Conservation (phyloP, 495 filamentous ascomycete species). For the Penicillium cosmopolitanum region DNA sequence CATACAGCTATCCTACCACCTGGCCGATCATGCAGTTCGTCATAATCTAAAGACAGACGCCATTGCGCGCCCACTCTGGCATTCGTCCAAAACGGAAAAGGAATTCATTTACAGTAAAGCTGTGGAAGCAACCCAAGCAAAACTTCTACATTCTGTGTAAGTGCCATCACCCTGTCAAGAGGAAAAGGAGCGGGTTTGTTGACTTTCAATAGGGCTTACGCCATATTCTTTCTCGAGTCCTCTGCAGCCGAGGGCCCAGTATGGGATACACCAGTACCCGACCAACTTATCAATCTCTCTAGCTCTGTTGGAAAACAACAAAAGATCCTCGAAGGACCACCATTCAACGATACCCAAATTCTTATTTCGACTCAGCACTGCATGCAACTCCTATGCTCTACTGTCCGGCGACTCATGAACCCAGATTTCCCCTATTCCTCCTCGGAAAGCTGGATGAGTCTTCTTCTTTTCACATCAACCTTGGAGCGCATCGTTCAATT, state of each 20-base stretch:
- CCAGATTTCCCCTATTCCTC: slow-evolving; percentile 31
- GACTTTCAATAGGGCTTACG: slow-evolving; percentile 26
- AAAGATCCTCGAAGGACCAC: slow-evolving; percentile 30
- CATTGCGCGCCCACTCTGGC: slow-evolving; percentile 23
- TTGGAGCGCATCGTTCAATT: slow-evolving; percentile 32
- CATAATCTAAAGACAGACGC: slow-evolving; percentile 33
- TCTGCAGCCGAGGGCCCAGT: slow-evolving; percentile 13
- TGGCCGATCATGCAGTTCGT: slow-evolving; percentile 30
- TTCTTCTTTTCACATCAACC: slow-evolving; percentile 35
- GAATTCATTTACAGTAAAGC: slow-evolving; percentile 33
- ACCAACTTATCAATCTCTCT: slow-evolving; percentile 5
- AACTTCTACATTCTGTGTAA: slow-evolving; percentile 32
- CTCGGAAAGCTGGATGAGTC: slow-evolving; percentile 32
- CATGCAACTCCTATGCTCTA: slow-evolving; percentile 32
- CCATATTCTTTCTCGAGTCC: slow-evolving; percentile 36
- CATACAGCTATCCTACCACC: slow-evolving; percentile 30
- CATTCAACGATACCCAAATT: slow-evolving; percentile 30
- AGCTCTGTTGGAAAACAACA: slow-evolving; percentile 20
- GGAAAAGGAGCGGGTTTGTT: background rate
- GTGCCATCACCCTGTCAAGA: background rate
- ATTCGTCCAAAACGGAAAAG: slow-evolving; percentile 33
- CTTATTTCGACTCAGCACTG: slow-evolving; percentile 35
- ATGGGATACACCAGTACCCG: slow-evolving; percentile 4
- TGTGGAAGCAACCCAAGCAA: slow-evolving; percentile 28
- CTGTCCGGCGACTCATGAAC: slow-evolving; percentile 33